phyloP scores from a whole-genome alignment of 352 stramenopile genomes.

The Globisporangium cylindrosporum region DNA sequence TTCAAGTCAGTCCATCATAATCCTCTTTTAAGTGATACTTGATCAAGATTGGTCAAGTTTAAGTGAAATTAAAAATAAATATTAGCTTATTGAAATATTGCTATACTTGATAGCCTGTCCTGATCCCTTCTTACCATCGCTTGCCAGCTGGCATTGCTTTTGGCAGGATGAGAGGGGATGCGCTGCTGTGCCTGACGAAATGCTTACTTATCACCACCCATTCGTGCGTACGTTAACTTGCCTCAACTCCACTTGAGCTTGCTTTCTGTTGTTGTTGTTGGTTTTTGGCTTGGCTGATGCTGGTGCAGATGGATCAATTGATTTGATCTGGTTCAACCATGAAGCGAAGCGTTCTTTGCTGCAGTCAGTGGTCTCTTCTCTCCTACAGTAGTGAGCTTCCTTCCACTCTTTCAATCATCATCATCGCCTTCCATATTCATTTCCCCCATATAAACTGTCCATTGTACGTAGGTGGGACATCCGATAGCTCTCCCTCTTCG shows the following conservation, averaged over 20 bases:
- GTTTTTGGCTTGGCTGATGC: not conserved
- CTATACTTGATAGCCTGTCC: not conserved
- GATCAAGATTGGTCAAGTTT: not conserved
- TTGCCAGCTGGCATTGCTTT: not conserved
- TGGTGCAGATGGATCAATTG: not conserved
- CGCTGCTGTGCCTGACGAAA: not conserved
- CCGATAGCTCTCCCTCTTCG: too few relatives aligned
- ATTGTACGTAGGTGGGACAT: not conserved
- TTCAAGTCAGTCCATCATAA: not conserved
- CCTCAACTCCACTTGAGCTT: constrained; percentile 9
- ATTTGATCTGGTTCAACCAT: not conserved
- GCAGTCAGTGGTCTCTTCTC: not conserved
- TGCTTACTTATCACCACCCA: constrained; percentile 5
- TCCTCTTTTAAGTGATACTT: not conserved
- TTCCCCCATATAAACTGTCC: not conserved
- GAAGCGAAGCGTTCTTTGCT: not conserved
- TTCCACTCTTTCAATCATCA: not conserved
- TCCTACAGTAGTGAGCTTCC: constrained; percentile 4
- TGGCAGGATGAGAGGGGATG: not conserved
- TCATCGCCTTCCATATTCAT: not conserved
- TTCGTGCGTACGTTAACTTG: not conserved
- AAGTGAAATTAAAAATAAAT: too few relatives aligned
- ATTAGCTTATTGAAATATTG: too few relatives aligned
- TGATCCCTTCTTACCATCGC: not conserved
- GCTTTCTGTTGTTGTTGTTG: not conserved